Percentiles rank a stretch among this genome's conserved stretches.
These are phyloP conservation scores for Leccinum olivaceopallidum DNA, from an alignment of 768 basidiomycete species.

Conservation along the genomic window DNA sequence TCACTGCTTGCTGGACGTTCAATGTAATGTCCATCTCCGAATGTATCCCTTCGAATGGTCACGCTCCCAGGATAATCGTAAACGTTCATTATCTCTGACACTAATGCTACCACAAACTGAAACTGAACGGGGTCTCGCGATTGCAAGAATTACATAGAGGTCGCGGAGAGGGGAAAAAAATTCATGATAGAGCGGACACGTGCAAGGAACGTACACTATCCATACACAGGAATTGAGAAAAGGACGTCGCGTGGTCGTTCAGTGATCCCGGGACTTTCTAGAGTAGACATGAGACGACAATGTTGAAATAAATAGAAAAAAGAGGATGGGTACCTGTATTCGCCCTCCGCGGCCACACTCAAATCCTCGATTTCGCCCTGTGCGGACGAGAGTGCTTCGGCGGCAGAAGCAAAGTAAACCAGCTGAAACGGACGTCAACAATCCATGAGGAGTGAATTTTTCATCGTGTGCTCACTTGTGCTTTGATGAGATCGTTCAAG, in stretches of 20 bases:
- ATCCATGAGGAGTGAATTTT: not conserved
- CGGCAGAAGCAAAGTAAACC: constrained; percentile 70
- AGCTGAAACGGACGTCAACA: constrained; percentile 44
- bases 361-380: constrained; percentile 95
- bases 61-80: not conserved
- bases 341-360: constrained; percentile 89
- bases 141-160: constrained; percentile 11
- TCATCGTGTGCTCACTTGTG: constrained; percentile 55
- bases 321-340: constrained; percentile 67
- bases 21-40: too few relatives aligned
- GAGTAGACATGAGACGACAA: constrained; percentile 5
- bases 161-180: constrained; percentile 13
- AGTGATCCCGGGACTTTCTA: constrained; percentile 91
- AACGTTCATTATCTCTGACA: not conserved
- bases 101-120: not conserved
- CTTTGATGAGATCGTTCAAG: constrained; percentile 87
- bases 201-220: constrained; percentile 4
- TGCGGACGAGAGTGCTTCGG: constrained; percentile 76
- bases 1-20: too few relatives aligned
- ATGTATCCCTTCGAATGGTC: too few relatives aligned
- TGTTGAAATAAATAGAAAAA: not conserved
- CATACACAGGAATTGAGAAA: constrained; percentile 11
- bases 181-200: constrained; percentile 5
- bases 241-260: constrained; percentile 30
- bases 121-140: constrained; percentile 8